Conservation (phyloP, 1,139 yeast species). For the Blastobotrys serpentis region DNA sequence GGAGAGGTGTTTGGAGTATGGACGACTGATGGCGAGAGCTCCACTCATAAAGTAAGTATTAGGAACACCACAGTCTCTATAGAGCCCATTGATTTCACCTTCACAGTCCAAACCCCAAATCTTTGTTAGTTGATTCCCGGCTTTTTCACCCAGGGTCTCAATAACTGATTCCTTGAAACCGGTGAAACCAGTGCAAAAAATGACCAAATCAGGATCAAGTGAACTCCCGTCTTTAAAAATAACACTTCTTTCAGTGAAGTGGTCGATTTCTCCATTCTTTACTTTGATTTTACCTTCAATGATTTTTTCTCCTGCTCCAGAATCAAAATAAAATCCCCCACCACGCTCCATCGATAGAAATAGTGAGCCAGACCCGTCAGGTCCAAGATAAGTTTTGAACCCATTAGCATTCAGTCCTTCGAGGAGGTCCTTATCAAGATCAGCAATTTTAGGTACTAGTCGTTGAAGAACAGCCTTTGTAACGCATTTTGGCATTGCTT, state of each 20-base stretch:
- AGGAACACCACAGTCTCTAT: conserved; percentile 25
- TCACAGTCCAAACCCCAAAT: conserved; percentile 30
- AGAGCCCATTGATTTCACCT: conserved; percentile 25
- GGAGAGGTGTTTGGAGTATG: conserved; percentile 26
- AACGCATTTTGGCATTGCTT: conserved; percentile 37
- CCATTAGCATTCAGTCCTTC: conserved; percentile 40
- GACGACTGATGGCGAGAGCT: conserved; percentile 24
- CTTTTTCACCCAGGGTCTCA: conserved; percentile 27
- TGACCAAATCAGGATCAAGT: conserved; percentile 42
- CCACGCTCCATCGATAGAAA: conserved; percentile 45
- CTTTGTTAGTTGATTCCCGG: conserved; percentile 15
- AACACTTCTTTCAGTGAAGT: conserved; percentile 42
- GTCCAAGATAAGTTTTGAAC: conserved; percentile 45
- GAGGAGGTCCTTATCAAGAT: conserved; percentile 37
- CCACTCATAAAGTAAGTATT: conserved; percentile 26
- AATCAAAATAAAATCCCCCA: conserved; percentile 49
- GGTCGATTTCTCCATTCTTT: conserved; percentile 40
- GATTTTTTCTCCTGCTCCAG: conserved; percentile 44
- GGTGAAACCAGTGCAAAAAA: conserved; percentile 48
- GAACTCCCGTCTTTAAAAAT: conserved; percentile 43
- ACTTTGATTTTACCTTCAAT: conserved; percentile 42
- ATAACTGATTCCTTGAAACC: conserved; percentile 46
- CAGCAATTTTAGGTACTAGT: conserved; percentile 37
- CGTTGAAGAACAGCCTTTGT: conserved; percentile 35
- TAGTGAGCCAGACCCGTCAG: conserved; percentile 46